phyloP scores from a whole-genome alignment of 2,329 filamentous ascomycete genomes.

The Xylariales sp. region DNA sequence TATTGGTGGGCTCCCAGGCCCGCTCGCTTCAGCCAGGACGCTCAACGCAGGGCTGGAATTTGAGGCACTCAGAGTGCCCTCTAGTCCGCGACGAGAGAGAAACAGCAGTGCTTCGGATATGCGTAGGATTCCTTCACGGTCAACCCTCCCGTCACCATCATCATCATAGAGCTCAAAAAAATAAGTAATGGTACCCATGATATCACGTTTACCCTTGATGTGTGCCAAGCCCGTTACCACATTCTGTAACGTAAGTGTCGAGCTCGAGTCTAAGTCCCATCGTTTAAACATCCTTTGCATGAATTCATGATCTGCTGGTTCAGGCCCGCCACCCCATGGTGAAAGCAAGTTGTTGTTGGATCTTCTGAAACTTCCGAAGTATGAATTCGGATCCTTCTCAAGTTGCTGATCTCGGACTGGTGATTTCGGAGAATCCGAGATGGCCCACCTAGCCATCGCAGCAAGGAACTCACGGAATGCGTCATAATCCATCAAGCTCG shows the following conservation, averaged over 20 bases:
- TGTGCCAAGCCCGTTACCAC: slow-evolving; percentile 87
- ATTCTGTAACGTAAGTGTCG: slow-evolving; percentile 81
- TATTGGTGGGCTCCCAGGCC: slow-evolving; percentile 33
- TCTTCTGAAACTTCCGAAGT: slow-evolving; percentile 53
- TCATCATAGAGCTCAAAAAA: slow-evolving; percentile 98
- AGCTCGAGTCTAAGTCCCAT: slow-evolving; percentile 78
- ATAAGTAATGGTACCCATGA: slow-evolving; percentile 96
- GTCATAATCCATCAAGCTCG: slow-evolving; percentile 94
- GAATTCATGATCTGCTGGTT: slow-evolving; percentile 91
- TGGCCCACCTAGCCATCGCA: slow-evolving; percentile 85
- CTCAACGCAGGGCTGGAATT: slow-evolving; percentile 52
- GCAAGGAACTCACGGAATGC: slow-evolving; percentile 93
- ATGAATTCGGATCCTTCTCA: slow-evolving; percentile 53
- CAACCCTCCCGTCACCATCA: slow-evolving; percentile 82
- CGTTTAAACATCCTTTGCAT: slow-evolving; percentile 80
- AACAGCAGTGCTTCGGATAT: slow-evolving; percentile 95
- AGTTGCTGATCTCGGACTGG: slow-evolving; percentile 42
- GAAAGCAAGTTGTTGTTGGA: slow-evolving; percentile 35
- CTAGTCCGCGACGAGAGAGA: slow-evolving; percentile 81
- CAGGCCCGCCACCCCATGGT: slow-evolving; percentile 52
- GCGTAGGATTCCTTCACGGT: slow-evolving; percentile 87
- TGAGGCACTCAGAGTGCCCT: slow-evolving; percentile 66
- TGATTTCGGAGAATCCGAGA: slow-evolving; percentile 74
- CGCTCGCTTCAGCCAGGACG: slow-evolving; percentile 30
- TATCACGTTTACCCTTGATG: slow-evolving; percentile 90